A percentile compares a stretch with the other conserved stretches of the same genome.
phyloP scores from a whole-genome alignment of 2,329 filamentous ascomycete genomes.

The Penicillium sp. region DNA sequence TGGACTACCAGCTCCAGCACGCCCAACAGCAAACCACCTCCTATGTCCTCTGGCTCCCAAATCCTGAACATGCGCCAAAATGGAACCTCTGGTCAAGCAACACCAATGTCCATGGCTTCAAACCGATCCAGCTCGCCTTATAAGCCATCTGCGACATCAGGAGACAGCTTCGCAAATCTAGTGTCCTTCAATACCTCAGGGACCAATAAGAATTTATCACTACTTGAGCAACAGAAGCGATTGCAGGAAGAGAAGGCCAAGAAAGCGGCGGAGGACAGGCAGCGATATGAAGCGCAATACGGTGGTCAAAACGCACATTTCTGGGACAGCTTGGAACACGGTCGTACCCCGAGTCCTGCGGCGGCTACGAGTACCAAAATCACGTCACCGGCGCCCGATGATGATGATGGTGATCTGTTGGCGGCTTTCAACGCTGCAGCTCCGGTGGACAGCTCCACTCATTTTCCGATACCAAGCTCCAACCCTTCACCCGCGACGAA shows the following conservation, averaged over 20 bases:
- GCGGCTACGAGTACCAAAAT: slow-evolving; percentile 46
- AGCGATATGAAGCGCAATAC: slow-evolving; percentile 69
- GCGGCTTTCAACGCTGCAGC: slow-evolving; percentile 56
- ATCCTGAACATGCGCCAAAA: slow-evolving; percentile 35
- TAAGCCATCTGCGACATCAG: slow-evolving; percentile 38
- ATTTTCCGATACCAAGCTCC: slow-evolving; percentile 48
- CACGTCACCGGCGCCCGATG: slow-evolving; percentile 43
- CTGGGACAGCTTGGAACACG: slow-evolving; percentile 65
- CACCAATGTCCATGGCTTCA: slow-evolving; percentile 33
- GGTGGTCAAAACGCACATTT: slow-evolving; percentile 61
- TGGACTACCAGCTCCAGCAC: slow-evolving; percentile 37
- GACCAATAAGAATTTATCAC: slow-evolving; percentile 60
- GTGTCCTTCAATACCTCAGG: slow-evolving; percentile 52
- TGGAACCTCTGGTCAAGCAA: slow-evolving; percentile 39
- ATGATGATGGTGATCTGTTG: slow-evolving; percentile 57
- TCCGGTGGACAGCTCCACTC: slow-evolving; percentile 54
- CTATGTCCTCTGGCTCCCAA: slow-evolving; percentile 31
- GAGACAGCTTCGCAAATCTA: slow-evolving; percentile 56
- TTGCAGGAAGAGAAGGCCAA: slow-evolving; percentile 69
- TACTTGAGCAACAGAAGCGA: slow-evolving; percentile 60
- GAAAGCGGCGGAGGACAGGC: slow-evolving; percentile 68
- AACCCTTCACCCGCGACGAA: slow-evolving; percentile 25
- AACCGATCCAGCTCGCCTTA: slow-evolving; percentile 32
- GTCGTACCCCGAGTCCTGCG: slow-evolving; percentile 41
- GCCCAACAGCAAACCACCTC: slow-evolving; percentile 30